Base-by-base conservation (phyloP, 2,329 filamentous ascomycete genomes). In the Stemphylium vesicarium region DNA sequence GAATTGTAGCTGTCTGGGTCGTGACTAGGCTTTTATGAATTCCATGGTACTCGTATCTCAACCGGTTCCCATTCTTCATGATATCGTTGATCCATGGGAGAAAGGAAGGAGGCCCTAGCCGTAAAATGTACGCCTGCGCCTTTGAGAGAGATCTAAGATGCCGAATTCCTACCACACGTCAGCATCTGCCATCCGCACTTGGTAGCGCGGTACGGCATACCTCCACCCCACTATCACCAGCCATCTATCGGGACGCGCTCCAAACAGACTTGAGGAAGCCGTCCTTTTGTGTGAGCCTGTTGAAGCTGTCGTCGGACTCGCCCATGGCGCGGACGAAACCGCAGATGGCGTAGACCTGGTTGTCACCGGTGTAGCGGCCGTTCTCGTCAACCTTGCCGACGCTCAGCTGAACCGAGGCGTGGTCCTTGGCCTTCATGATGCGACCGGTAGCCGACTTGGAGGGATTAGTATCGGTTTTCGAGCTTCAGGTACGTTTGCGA, bases 351-450 rank as follows among this genome's bases (percentile, higher is more conserved):
- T 96, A 99, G 78, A 91, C 88, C 82, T 97, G 90, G 88, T 93
- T 96, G 85, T 97, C 95, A 82, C 94, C 92, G 71, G 91, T 92
- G 83, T 93, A 92, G 75, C 93, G 91, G 80, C 95, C 95, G 84
- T 93, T 96, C 89, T 99, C 95, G 82, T 98, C 94, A 75, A 99
- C 95, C 86, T 97, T 98, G 81, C 89, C 94, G 79, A 99, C 85
- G 74, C 89, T 91, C 82, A 99, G 92, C 84, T 99, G 95, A 74
- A 98, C 95, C 64, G 91, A 96, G 75, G 92, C 94, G 87, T 99
- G 95, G 84, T 99, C 95, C 86, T 98, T 97, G 85, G 95, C 92
- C 86, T 97, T 97, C 89, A 99, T 98, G 87, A 98, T 97, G 84
- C 95, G 92, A 91, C 96, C 65, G 55, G 66, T 69, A 50, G 65